Base-by-base conservation (phyloP, 345 rosid species). In the Melastoma malabathricum region DNA sequence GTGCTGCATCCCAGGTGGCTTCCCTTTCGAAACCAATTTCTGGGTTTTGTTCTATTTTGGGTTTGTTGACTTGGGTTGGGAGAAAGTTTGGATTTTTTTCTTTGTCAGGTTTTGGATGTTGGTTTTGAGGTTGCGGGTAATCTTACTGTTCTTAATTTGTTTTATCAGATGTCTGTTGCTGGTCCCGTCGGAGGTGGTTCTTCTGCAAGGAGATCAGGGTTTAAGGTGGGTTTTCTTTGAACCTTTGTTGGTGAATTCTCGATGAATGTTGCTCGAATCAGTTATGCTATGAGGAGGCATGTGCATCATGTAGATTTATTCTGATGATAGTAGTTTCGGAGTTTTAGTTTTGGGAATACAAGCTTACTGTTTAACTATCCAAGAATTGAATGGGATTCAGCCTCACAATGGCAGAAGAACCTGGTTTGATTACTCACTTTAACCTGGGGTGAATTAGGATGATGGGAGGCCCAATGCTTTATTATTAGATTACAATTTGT, bases 151-250 rank as follows among this genome's bases (percentile, higher is more conserved):
- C n/a, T 4, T 38, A 13, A 10, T 17, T 10, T 44, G 12, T 57
- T 52, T 15, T 63, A 43, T 52, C 79, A 82, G 83, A 70, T 76
- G 54, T 54, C 79, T 16, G 47, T 64, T 16, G 71, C 72, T 46
- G 72, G 52, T 57, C 74, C 78, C 19, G 52, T 68, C 43, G 68
- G 78, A 31, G 44, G 60, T 44, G 86, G 77, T 51, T 44, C 72
- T 1, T 19, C 70, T 51, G 48, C 55, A 0, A 67, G 66, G 58
- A 71, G 65, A 71, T 73, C 80, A 29, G 58, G 62, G 23, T 57
- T 69, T 44, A 79, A 71, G 82, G 90, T 82, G 2, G 12, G 53
- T 51, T 22, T 49, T 12, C 34, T 10, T 38, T 54, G n/a, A 6
- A 15, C 15, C 19, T 31, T 23, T 44, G 19, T 39, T 25, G 15